Evolutionary conservation across 805 yeast species (phyloP).

Genomic region (Ogataea allantospora): DNA sequence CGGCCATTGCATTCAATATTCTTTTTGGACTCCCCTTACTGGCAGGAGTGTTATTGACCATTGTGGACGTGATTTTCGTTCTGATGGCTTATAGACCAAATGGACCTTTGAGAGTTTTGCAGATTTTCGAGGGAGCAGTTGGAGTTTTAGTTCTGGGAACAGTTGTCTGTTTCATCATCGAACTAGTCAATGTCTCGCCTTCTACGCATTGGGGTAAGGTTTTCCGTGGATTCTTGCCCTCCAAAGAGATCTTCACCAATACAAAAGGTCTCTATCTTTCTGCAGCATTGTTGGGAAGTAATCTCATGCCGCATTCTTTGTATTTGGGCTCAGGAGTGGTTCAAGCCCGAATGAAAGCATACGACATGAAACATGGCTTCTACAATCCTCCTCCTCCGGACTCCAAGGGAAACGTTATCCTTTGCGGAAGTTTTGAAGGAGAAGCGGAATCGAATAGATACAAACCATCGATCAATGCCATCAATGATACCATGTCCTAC

Average conservation of each 20-base stretch:
- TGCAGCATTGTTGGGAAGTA: constrained; percentile 88
- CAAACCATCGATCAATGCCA: constrained; percentile 78
- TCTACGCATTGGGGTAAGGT: constrained; percentile 56
- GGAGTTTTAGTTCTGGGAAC: constrained; percentile 76
- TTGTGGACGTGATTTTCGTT: constrained; percentile 81
- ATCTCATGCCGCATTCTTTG: constrained; percentile 92
- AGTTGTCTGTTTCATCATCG: constrained; percentile 80
- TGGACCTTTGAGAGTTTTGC: constrained; percentile 73
- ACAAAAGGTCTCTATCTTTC: constrained; percentile 73
- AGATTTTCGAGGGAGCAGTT: constrained; percentile 81
- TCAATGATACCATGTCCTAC: constrained; percentile 72
- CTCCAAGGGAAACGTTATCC: constrained; percentile 27
- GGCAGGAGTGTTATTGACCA: constrained; percentile 80
- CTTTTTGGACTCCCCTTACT: constrained; percentile 76
- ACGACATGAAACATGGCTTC: constrained; percentile 66
- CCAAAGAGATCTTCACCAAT: constrained; percentile 42
- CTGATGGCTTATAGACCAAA: constrained; percentile 83
- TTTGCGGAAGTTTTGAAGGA: constrained; percentile 31
- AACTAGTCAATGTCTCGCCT: constrained; percentile 65
- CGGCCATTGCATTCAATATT: constrained; percentile 89
- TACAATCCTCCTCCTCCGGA: constrained; percentile 38
- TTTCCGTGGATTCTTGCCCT: constrained; percentile 65
- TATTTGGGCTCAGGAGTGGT: constrained; percentile 88
- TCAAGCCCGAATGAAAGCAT: constrained; percentile 79
- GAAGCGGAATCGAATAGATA: constrained; percentile 33